Evolutionary conservation across 352 stramenopile species (phyloP).

Genomic region (Globisporangium acanthophoron): DNA sequence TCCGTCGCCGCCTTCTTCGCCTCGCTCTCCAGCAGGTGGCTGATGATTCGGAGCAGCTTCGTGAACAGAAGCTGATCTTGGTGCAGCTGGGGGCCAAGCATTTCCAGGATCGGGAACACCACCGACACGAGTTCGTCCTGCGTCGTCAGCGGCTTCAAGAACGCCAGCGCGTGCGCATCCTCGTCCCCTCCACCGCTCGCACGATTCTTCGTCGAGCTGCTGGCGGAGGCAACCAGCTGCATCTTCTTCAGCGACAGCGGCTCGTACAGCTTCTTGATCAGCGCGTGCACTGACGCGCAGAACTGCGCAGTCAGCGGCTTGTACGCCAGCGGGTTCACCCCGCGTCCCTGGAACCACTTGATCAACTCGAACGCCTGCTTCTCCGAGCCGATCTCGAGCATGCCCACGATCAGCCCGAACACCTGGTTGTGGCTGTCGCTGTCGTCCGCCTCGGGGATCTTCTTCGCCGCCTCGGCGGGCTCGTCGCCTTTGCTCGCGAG

Average conservation of each 20-base stretch:
- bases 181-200: neutral
- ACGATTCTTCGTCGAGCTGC: conserved; percentile 17
- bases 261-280: conserved; percentile 51
- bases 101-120: conserved; percentile 54
- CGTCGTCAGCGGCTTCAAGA: conserved; percentile 18
- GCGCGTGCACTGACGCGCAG: conserved; percentile 58
- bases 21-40: conserved; percentile 35
- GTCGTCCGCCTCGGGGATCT: conserved; percentile 11
- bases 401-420: conserved; percentile 72
- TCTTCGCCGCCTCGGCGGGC: conserved; percentile 14
- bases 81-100: conserved; percentile 62
- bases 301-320: conserved; percentile 57
- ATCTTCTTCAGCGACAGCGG: conserved; percentile 51
- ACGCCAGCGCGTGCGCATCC: neutral
- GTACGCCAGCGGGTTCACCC: conserved; percentile 63
- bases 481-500: conserved; percentile 42
- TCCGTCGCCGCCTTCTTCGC: conserved; percentile 17
- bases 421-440: conserved; percentile 62
- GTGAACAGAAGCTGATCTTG: conserved; percentile 68
- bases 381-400: conserved; percentile 68
- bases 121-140: conserved; percentile 39
- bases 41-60: conserved; percentile 64
- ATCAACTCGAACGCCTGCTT: conserved; percentile 76
- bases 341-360: conserved; percentile 60
- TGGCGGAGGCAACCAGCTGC: conserved; percentile 23